These are phyloP conservation scores for Skeletonema costatum DNA, from an alignment of 108 stramenopile species.

Conservation along the genomic window DNA sequence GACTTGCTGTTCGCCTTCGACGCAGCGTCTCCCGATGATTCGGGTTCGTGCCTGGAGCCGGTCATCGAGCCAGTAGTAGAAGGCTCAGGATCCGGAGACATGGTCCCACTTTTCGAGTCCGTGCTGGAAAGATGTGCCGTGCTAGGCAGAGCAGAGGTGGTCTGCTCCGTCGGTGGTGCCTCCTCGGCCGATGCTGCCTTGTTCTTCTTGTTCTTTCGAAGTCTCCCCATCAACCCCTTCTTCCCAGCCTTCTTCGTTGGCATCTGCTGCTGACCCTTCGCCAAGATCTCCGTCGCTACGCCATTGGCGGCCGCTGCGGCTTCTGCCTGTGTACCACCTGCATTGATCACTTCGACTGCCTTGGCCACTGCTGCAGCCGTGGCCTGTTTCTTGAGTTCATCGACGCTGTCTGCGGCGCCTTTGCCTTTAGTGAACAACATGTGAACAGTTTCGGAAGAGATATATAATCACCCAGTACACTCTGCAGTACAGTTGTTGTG, in stretches of 20 bases:
- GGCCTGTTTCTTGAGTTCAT: not conserved
- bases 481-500: too few relatives aligned
- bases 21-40: not conserved
- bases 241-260: not conserved
- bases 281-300: not conserved
- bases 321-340: not conserved
- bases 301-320: not conserved
- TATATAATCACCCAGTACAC: too few relatives aligned
- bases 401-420: not conserved
- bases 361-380: not conserved
- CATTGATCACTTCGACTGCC: not conserved
- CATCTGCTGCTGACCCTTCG: not conserved
- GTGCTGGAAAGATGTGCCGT: not conserved
- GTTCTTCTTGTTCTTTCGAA: not conserved
- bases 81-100: not conserved
- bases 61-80: not conserved
- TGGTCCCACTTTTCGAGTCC: not conserved
- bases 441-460: too few relatives aligned
- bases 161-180: too few relatives aligned
- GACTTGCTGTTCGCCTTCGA: not conserved
- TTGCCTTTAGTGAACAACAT: not conserved
- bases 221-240: not conserved
- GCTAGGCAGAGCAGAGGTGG: too few relatives aligned
- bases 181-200: not conserved
- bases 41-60: not conserved